Conservation (phyloP, 2,329 filamentous ascomycete species). For the Fusarium virguliforme region DNA sequence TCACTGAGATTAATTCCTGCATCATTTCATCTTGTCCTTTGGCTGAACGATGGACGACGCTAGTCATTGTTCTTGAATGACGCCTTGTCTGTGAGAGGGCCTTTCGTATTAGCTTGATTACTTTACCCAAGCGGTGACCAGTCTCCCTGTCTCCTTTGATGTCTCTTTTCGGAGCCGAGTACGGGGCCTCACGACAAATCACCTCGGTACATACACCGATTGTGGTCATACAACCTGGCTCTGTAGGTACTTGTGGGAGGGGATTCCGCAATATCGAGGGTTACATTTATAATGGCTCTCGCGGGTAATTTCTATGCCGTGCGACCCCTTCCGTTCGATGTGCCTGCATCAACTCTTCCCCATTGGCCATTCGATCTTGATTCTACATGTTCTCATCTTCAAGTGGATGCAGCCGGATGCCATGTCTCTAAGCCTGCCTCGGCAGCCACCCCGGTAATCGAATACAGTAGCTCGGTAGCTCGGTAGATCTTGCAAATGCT, state of each 20-base stretch:
- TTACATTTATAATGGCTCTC: not conserved
- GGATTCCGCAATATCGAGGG: conserved; percentile 1
- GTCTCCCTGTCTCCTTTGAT: conserved; percentile 6
- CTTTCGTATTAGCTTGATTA: conserved; percentile 10
- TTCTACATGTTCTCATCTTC: not conserved
- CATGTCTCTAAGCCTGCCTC: not conserved
- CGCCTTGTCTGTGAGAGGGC: conserved; percentile 1
- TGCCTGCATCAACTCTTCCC: conserved; percentile 7
- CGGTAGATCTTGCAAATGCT: not conserved
- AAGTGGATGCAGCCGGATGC: conserved; percentile 1
- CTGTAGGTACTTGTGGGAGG: not conserved
- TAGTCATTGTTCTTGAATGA: conserved; percentile 1
- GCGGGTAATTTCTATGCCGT: conserved; percentile 11
- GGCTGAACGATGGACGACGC: conserved; percentile 5
- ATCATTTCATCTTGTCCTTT: conserved; percentile 5
- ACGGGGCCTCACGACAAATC: conserved; percentile 6
- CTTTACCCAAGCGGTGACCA: conserved; percentile 3
- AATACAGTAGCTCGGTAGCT: conserved; percentile 25
- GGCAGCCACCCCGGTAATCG: conserved; percentile 26
- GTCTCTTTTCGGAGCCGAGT: conserved; percentile 12
- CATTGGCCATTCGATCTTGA: conserved; percentile 9
- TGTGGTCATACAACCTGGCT: not conserved
- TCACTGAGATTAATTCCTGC: conserved; percentile 8
- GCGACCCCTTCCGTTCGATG: conserved; percentile 11
- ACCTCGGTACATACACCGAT: not conserved